Conservation (phyloP, 1,284 basidiomycete genomes). For the Heterobasidion parviporum region DNA sequence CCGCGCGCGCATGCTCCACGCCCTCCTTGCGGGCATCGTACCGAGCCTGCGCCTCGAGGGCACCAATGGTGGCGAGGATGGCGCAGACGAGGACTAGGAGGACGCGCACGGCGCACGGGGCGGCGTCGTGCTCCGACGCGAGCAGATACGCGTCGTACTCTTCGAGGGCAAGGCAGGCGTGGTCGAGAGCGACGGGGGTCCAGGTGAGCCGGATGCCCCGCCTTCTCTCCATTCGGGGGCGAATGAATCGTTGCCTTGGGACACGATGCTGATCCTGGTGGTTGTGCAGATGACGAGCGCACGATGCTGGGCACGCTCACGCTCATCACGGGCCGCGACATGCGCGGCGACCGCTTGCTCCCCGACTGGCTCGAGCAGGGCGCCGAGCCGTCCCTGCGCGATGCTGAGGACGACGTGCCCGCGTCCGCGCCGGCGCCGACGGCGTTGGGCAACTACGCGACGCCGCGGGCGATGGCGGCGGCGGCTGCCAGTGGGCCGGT, state of each 20-base stretch:
- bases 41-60: constrained; percentile 24
- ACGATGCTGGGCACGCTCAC: constrained; percentile 46
- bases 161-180: constrained; percentile 62
- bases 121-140: constrained; percentile 72
- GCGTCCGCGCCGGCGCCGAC: constrained; percentile 21
- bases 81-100: not conserved
- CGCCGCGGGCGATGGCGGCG: constrained; percentile 8
- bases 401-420: constrained; percentile 47
- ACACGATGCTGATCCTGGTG: not conserved
- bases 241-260: not conserved
- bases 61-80: constrained; percentile 23
- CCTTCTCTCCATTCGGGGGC: not conserved
- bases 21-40: constrained; percentile 55
- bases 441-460: constrained; percentile 17
- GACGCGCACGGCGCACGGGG: constrained; percentile 33
- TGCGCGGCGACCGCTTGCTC: constrained; percentile 26
- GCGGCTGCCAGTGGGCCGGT: constrained; percentile 27
- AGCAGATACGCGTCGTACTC: constrained; percentile 74
- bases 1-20: constrained; percentile 72
- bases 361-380: constrained; percentile 32
- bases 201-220: constrained; percentile 11
- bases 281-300: constrained; percentile 27
- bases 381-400: constrained; percentile 24
- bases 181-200: constrained; percentile 26
- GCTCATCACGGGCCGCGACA: constrained; percentile 41